phyloP scores from a whole-genome alignment of 116 monocot species.

The Dioscorea cayenensis region DNA sequence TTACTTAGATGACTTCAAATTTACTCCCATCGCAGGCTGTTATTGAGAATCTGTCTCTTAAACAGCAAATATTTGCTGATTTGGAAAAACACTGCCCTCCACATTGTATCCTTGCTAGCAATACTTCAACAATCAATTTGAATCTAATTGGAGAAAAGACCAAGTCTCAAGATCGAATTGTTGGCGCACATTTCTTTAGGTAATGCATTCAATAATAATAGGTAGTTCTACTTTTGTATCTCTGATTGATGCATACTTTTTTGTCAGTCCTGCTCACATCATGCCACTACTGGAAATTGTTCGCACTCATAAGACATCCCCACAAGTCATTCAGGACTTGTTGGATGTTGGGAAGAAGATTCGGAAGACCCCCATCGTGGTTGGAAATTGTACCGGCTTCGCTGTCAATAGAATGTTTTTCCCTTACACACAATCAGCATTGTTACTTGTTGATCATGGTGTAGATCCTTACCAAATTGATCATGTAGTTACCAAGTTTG shows the following conservation, averaged over 20 bases:
- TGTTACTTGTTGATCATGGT: slow-evolving; percentile 70
- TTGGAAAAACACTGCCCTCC: slow-evolving; percentile 74
- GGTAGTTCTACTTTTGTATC: background rate
- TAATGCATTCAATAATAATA: slow-evolving; percentile 14
- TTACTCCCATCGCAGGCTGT: slow-evolving; percentile 50
- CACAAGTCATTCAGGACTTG: slow-evolving; percentile 80
- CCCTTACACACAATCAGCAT: slow-evolving; percentile 81
- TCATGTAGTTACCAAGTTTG: slow-evolving; percentile 70
- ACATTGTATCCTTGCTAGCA: slow-evolving; percentile 78
- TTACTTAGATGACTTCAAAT: background rate
- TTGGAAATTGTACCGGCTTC: slow-evolving; percentile 94
- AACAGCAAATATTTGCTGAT: slow-evolving; percentile 91
- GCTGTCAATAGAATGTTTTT: slow-evolving; percentile 98
- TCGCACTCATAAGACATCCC: slow-evolving; percentile 71
- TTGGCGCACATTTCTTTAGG: slow-evolving; percentile 97
- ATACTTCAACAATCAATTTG: slow-evolving; percentile 88
- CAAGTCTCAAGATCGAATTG: slow-evolving; percentile 63
- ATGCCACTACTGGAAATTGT: slow-evolving; percentile 97
- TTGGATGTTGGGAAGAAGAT: slow-evolving; percentile 83
- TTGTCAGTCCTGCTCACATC: slow-evolving; percentile 77
- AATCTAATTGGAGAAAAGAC: slow-evolving; percentile 81
- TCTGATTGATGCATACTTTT: background rate
- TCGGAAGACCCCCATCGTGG: slow-evolving; percentile 83
- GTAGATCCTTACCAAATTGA: slow-evolving; percentile 85
- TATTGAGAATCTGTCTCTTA: slow-evolving; percentile 71